A percentile compares a stretch with the other conserved stretches of the same genome.
Conservation (phyloP, 148 eudicot species). For the Rhododendron henanense region DNA sequence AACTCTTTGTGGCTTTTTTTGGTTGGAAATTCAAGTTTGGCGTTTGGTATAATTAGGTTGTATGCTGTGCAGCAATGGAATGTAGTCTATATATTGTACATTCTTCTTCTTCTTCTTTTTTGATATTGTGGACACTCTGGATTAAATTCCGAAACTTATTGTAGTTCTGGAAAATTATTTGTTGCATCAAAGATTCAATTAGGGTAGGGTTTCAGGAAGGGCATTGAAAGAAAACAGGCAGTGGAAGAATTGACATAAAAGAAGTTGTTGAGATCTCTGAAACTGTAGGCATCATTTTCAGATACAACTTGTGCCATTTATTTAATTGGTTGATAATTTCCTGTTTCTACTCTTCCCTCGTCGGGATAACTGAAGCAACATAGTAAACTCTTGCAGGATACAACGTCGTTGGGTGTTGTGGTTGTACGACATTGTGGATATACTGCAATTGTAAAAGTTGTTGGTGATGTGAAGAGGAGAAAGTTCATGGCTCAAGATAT, state of each 20-base stretch:
- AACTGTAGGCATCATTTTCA: not conserved
- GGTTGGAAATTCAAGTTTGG: not conserved
- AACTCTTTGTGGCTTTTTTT: not conserved
- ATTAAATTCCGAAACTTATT: not conserved
- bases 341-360: not conserved
- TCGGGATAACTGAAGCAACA: conserved; percentile 12
- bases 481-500: conserved; percentile 49
- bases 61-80: not conserved
- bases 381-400: conserved; percentile 56
- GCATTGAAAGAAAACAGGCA: not conserved
- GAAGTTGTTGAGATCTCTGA: not conserved
- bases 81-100: not conserved
- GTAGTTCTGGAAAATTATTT: not conserved
- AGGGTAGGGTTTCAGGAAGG: not conserved
- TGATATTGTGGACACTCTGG: not conserved
- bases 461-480: conserved; percentile 58
- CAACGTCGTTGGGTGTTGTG: conserved; percentile 65
- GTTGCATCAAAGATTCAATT: not conserved
- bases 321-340: not conserved
- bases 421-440: conserved; percentile 77
- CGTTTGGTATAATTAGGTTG: not conserved
- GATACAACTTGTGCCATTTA: not conserved
- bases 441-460: conserved; percentile 68
- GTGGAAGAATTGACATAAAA: not conserved
- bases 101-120: too few relatives aligned